Evolutionary conservation across 1,139 yeast species (phyloP).

Genomic region (Blastobotrys illinoisensis): DNA sequence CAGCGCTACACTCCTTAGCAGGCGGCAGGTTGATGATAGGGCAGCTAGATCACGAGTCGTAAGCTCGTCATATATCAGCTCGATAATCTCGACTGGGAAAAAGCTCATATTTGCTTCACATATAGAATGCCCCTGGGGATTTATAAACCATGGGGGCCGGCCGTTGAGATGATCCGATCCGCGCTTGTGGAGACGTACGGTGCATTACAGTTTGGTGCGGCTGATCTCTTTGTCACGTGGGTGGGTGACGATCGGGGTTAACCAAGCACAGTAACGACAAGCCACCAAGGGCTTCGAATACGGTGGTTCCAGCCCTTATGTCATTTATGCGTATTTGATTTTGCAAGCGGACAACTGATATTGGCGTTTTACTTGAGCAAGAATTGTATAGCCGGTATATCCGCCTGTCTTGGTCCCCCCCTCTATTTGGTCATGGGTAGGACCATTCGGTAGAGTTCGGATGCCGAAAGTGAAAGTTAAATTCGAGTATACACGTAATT

Average conservation of each 20-base stretch:
- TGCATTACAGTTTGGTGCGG: neutral
- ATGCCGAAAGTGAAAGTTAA: no score
- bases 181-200: neutral
- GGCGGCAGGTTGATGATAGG: conserved; percentile 1
- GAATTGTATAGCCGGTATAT: no score
- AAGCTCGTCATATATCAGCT: neutral
- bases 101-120: neutral
- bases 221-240: neutral
- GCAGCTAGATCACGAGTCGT: conserved; percentile 1
- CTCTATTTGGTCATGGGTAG: no score
- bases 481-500: no score
- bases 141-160: neutral
- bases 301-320: no score
- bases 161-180: neutral
- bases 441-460: no score
- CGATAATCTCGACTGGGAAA: conserved; percentile 8
- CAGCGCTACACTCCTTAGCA: conserved; percentile 5
- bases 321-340: no score
- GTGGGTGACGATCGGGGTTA: neutral
- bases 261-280: neutral
- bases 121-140: neutral
- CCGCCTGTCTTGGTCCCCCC: no score
- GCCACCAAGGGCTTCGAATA: neutral
- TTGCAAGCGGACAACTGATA: no score
- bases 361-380: no score